phyloP scores from a whole-genome alignment of 179 eudicot genomes.

The Nepenthes alata region DNA sequence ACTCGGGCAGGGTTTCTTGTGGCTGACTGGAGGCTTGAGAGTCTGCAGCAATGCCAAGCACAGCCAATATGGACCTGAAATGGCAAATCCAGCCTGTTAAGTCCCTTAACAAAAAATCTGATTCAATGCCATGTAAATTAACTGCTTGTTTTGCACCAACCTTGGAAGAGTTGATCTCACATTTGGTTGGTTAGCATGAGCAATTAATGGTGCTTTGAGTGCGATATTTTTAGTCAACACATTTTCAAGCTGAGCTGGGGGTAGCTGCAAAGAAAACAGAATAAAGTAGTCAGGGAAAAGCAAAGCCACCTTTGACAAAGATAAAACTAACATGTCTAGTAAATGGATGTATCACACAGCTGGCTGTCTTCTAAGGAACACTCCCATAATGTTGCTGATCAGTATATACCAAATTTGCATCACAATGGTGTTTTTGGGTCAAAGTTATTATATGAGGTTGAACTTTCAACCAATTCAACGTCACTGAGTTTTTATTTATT shows the following conservation, averaged over 20 bases:
- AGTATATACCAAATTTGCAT: no score
- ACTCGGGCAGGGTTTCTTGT: conserved; percentile 29
- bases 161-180: conserved; percentile 75
- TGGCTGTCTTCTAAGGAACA: no score
- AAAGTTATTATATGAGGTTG: no score
- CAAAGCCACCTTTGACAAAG: not conserved
- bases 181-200: conserved; percentile 67
- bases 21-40: conserved; percentile 37
- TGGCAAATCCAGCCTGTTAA: not conserved
- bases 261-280: conserved; percentile 37
- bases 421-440: no score
- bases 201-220: conserved; percentile 55
- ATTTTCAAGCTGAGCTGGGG: conserved; percentile 79
- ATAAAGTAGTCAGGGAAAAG: not conserved
- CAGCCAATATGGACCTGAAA: conserved; percentile 49
- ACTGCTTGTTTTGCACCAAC: conserved; percentile 15
- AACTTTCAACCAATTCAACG: no score
- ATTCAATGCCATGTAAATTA: not conserved
- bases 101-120: not conserved
- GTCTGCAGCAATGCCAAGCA: conserved; percentile 53
- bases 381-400: no score
- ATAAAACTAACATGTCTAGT: not conserved
- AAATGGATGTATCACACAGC: not conserved
- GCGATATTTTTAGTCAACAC: conserved; percentile 68
- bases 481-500: no score